These are phyloP conservation scores for Populus hybrid DNA, from an alignment of 441 rosid species.

Conservation along the genomic window DNA sequence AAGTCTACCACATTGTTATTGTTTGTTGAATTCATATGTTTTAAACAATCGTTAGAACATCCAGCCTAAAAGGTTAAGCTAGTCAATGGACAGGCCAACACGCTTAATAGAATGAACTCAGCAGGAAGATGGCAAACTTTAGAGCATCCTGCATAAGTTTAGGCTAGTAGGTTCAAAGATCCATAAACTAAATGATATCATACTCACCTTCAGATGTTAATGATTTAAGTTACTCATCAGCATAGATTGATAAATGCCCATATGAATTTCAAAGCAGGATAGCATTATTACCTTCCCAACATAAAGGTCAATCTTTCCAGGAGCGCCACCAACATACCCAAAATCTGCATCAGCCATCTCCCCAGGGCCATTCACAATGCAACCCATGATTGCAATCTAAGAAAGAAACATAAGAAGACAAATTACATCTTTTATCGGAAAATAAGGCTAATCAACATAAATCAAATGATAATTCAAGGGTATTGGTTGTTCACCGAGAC, in stretches of 20 bases:
- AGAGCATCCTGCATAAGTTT: neutral
- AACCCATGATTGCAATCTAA: conserved; percentile 97
- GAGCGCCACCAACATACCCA: too few relatives aligned
- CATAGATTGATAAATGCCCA: neutral
- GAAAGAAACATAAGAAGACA: neutral
- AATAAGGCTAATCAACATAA: neutral
- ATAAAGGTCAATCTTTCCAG: conserved; percentile 91
- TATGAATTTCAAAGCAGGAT: conserved; percentile 4
- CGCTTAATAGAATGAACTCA: neutral
- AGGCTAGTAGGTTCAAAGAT: neutral
- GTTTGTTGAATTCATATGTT: neutral
- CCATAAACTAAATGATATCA: neutral
- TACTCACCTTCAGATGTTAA: neutral
- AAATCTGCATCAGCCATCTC: conserved; percentile 99
- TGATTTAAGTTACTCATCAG: neutral
- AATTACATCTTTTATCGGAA: neutral
- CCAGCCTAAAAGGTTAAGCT: neutral
- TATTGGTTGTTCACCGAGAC: conserved; percentile 61
- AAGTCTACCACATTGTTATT: neutral
- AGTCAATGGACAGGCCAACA: neutral
- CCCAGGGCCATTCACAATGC: conserved; percentile 98
- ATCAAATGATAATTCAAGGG: conserved; percentile 8
- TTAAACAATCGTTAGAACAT: neutral
- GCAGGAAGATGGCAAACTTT: neutral
- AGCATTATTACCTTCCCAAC: conserved; percentile 72